A percentile compares a stretch with the other conserved stretches of the same genome.
Conservation (phyloP, 2,329 filamentous ascomycete species). For the Botryotinia globosa region DNA sequence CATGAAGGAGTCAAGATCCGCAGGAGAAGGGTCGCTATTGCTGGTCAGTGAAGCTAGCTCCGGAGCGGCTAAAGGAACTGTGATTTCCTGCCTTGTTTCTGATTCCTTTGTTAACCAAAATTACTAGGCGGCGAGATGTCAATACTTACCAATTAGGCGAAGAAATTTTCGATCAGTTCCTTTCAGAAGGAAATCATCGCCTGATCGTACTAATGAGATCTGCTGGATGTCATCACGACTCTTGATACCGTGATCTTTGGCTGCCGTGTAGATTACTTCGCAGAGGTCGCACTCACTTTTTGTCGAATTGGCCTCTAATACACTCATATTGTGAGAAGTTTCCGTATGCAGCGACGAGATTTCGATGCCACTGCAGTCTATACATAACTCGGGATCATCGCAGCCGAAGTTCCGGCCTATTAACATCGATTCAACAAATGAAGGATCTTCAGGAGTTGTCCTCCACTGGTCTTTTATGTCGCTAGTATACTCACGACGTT, state of each 20-base stretch:
- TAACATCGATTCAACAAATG: neutral
- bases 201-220: neutral
- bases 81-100: neutral
- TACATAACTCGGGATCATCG: neutral
- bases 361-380: neutral
- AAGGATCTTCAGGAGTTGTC: neutral
- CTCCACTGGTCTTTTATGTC: neutral
- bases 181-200: neutral
- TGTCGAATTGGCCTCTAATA: neutral
- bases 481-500: neutral
- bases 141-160: neutral
- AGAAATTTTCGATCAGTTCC: neutral
- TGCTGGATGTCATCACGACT: neutral
- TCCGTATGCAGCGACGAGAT: neutral
- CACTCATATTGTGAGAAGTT: neutral
- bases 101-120: neutral
- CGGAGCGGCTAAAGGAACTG: neutral
- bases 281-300: neutral
- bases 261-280: neutral
- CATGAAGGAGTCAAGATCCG: neutral
- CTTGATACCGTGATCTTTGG: neutral
- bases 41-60: neutral
- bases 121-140: neutral
- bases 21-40: neutral
- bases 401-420: neutral